phyloP scores from a whole-genome alignment of 768 basidiomycete species.

The Sarcodon sp. region DNA sequence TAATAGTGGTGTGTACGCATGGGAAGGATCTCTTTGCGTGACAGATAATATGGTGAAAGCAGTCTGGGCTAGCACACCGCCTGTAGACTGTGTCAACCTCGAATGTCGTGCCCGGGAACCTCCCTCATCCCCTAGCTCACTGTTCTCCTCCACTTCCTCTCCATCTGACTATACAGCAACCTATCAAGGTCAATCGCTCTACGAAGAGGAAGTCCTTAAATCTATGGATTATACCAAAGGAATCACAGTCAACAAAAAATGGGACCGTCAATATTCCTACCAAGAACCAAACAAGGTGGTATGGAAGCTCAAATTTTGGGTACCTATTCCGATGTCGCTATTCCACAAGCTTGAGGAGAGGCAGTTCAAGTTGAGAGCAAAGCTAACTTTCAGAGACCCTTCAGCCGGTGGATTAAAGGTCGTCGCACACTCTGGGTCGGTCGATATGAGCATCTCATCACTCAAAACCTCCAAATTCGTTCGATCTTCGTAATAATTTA shows the following conservation, averaged over 20 bases:
- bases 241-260: not conserved
- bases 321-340: conserved; percentile 33
- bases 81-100: not conserved
- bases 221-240: not conserved
- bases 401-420: not conserved
- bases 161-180: not conserved
- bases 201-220: not conserved
- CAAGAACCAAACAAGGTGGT: conserved; percentile 4
- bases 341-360: conserved; percentile 34
- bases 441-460: not conserved
- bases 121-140: not conserved
- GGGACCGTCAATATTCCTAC: not conserved
- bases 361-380: conserved; percentile 24
- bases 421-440: not conserved
- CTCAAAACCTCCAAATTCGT: not conserved
- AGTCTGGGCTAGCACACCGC: not conserved
- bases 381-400: conserved; percentile 11
- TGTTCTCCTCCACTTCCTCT: not conserved
- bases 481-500: not conserved
- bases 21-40: not conserved
- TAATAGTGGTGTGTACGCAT: not conserved
- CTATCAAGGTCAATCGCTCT: not conserved
- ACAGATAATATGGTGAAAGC: not conserved
- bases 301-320: conserved; percentile 26
- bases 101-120: not conserved